phyloP scores from a whole-genome alignment of 352 stramenopile genomes.

The Globisporangium iwayamae region DNA sequence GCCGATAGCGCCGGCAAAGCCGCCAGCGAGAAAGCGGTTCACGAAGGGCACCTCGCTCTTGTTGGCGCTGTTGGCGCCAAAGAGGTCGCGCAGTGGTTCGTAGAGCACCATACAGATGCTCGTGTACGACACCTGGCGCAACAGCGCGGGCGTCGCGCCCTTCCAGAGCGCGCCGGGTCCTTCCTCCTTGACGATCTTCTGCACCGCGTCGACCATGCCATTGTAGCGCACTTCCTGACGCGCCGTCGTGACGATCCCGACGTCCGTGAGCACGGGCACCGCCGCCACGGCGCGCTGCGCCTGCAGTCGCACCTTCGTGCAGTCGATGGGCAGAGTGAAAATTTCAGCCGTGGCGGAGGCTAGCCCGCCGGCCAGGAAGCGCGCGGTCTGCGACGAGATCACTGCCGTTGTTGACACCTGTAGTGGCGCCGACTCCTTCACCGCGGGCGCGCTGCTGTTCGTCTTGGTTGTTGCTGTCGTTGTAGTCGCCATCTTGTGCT shows the following conservation, averaged over 20 bases:
- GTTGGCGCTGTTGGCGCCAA: conserved; percentile 39
- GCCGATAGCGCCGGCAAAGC: conserved; percentile 70
- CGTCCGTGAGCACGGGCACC: conserved; percentile 17
- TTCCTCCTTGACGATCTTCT: conserved; percentile 71
- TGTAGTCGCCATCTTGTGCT: conserved; percentile 33
- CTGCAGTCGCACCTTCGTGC: conserved; percentile 84
- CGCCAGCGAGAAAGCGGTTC: conserved; percentile 79
- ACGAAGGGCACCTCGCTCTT: conserved; percentile 59
- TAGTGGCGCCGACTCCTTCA: conserved; percentile 31
- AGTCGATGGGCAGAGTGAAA: conserved; percentile 83
- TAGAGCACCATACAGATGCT: conserved; percentile 87
- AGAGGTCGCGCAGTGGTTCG: conserved; percentile 75
- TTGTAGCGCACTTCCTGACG: conserved; percentile 44
- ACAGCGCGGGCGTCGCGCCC: conserved; percentile 64
- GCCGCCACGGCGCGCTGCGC: conserved; percentile 45
- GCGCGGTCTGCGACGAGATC: conserved; percentile 53
- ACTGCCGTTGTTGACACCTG: conserved; percentile 18
- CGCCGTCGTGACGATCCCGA: conserved; percentile 25
- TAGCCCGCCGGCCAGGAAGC: conserved; percentile 65
- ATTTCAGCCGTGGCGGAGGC: conserved; percentile 73
- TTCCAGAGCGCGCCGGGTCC: conserved; percentile 68
- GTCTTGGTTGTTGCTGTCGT: conserved; percentile 9
- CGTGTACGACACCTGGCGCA: conserved; percentile 85
- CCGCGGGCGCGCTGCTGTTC: neutral
- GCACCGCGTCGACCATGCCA: conserved; percentile 67